A percentile compares a stretch with the other conserved stretches of the same genome.
These are phyloP conservation scores for Vigna unguiculata DNA, from an alignment of 306 rosid species.

Conservation along the genomic window DNA sequence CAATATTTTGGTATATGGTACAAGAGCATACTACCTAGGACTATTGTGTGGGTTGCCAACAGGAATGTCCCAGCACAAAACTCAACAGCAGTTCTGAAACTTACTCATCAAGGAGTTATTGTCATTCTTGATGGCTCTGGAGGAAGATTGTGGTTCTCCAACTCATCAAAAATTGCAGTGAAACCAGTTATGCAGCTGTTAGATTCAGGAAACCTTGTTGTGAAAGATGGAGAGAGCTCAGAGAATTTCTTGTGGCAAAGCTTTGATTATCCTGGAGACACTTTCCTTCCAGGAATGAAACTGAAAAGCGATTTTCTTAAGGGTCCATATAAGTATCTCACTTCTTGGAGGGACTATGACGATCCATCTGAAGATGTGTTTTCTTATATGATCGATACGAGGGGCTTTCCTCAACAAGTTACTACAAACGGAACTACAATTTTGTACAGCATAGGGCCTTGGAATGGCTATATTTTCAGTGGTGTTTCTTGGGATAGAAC, in stretches of 20 bases:
- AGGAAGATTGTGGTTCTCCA: not conserved
- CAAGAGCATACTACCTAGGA: not conserved
- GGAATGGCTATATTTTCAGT: not conserved
- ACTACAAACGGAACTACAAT: not conserved
- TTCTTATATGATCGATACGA: not conserved
- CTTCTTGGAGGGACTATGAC: not conserved
- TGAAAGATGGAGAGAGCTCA: not conserved
- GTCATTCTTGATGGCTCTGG: not conserved
- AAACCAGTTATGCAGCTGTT: not conserved
- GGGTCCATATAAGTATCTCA: not conserved
- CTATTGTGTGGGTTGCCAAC: slow-evolving; percentile 23
- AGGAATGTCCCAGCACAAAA: not conserved
- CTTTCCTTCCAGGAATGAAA: slow-evolving; percentile 12
- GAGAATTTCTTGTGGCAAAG: slow-evolving; percentile 18
- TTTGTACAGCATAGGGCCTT: not conserved
- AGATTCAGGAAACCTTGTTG: slow-evolving; percentile 23
- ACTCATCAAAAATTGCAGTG: not conserved
- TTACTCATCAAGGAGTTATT: not conserved
- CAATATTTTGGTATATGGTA: slow-evolving; percentile 4
- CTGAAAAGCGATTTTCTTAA: not conserved
- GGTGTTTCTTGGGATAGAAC: not conserved
- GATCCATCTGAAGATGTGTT: not conserved
- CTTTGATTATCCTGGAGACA: slow-evolving; percentile 13
- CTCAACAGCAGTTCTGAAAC: not conserved
- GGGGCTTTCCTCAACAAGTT: slow-evolving; percentile 7